Base-by-base conservation (phyloP, 2,329 filamentous ascomycete species). In the Lojkania enalia region DNA sequence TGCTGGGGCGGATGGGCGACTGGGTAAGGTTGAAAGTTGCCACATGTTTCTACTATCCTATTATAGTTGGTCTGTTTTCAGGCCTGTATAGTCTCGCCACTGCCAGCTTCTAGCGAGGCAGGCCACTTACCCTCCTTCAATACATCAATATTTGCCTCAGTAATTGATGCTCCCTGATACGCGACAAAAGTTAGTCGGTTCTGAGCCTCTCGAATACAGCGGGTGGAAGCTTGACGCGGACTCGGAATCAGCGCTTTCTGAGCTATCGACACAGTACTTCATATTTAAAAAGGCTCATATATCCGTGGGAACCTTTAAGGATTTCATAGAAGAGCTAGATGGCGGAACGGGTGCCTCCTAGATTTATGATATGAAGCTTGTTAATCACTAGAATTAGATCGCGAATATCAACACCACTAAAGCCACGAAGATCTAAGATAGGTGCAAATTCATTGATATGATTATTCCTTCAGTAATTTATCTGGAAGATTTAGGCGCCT, bases 241-340 rank as follows among this genome's bases (percentile, higher is more conserved):
- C 21, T 15, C 3, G 16, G 21, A n/a, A 9, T 35, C 37, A 14
- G 37, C 15, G 15, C 35, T n/a, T 13, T 12, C 43, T 11, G 15
- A 33, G 30, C 9, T 9, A 13, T 30, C 27, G 16, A 36, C 35
- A 12, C 30, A 12, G 2, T 40, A 42, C 27, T 18, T 33, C 23
- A 37, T 45, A 20, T 11, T 7, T n/a, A 33, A 42, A 5, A 33
- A 42, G 18, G 16, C 33, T 2, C 35, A 41, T 6, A 50, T 41
- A 4, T 13, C 43, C 0, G 4, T 33, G 12, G 39, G 43, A 2
- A 40, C 20, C 2, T 53, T 53, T 35, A 27, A 53, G 11, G 11
- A 25, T 2, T 53, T 53, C 20, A 21, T 41, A 11, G n/a, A 45
- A 13, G 40, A 45, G 16, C 40, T 52, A 6, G 49, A 52, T 39